Percentiles rank a stretch among this genome's conserved stretches.
phyloP scores from a whole-genome alignment of 208 protist genomes.

The Trypanosoma conorhini region DNA sequence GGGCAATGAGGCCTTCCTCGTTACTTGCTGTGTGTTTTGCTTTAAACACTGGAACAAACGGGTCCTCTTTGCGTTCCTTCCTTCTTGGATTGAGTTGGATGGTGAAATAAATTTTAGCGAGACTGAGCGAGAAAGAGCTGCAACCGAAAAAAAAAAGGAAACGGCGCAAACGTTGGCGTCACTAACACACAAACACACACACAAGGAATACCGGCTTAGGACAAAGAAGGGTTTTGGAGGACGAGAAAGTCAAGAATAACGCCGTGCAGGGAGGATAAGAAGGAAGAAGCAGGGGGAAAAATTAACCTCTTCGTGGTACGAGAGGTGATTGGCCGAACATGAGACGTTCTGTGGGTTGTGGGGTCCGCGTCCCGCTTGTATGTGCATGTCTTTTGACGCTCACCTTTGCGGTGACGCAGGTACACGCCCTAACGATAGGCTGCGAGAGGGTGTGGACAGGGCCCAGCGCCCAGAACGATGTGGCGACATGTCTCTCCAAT shows the following conservation, averaged over 20 bases:
- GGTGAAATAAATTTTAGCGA: neutral
- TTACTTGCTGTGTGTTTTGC: slow-evolving; percentile 5
- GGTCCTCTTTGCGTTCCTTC: neutral
- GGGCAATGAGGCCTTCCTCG: neutral
- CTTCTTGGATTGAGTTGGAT: neutral
- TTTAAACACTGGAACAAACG: neutral
- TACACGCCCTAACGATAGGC: slow-evolving; percentile 27
- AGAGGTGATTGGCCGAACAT: neutral
- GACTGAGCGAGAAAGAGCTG: neutral
- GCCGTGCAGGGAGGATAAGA: neutral
- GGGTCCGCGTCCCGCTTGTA: neutral
- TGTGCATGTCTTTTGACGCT: slow-evolving; percentile 1
- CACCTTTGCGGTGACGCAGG: slow-evolving; percentile 17
- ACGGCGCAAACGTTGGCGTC: neutral
- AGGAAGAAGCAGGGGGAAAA: neutral
- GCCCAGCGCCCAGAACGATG: slow-evolving; percentile 43
- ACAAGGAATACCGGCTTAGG: neutral
- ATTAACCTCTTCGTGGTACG: neutral
- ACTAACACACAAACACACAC: neutral
- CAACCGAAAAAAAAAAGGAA: slow-evolving; percentile 5
- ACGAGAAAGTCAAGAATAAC: neutral
- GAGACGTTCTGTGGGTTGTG: neutral
- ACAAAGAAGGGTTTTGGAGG: neutral
- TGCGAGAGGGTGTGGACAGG: slow-evolving; percentile 70
- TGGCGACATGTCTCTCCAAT: slow-evolving; percentile 56